Percentiles rank a stretch among this genome's conserved stretches.
Conservation (phyloP, 1,284 basidiomycete genomes). For the Austroboletus rostrupii region DNA sequence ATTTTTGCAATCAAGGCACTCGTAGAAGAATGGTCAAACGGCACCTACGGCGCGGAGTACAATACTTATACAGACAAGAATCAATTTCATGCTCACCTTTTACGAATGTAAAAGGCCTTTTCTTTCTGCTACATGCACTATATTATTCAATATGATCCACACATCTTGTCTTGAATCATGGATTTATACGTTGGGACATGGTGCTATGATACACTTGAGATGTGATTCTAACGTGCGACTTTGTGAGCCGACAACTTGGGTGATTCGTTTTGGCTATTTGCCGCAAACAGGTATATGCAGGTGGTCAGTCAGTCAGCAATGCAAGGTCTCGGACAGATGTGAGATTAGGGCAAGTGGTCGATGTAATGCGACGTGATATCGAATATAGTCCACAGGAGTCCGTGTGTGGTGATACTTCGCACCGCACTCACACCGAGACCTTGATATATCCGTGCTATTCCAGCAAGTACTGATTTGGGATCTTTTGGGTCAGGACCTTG, state of each 20-base stretch:
- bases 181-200: conserved; percentile 10
- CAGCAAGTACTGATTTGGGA: conserved; percentile 66
- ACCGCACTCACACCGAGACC: conserved; percentile 82
- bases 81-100: neutral
- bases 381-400: conserved; percentile 80
- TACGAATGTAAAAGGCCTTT: conserved; percentile 1
- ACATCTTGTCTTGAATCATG: conserved; percentile 12
- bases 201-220: conserved; percentile 28
- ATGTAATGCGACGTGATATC: conserved; percentile 73
- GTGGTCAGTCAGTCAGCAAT: conserved; percentile 9
- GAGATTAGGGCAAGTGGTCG: conserved; percentile 54
- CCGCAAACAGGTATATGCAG: conserved; percentile 15
- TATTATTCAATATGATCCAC: conserved; percentile 2
- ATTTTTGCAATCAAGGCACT: conserved; percentile 12
- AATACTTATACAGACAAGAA: neutral
- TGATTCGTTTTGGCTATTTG: conserved; percentile 5
- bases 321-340: conserved; percentile 4
- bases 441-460: conserved; percentile 75
- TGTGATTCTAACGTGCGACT: conserved; percentile 20
- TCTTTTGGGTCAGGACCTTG: conserved; percentile 70
- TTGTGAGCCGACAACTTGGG: conserved; percentile 8
- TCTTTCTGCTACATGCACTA: neutral
- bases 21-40: conserved; percentile 10
- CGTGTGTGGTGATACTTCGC: conserved; percentile 80
- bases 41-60: conserved; percentile 7